These are phyloP conservation scores for Lachnellula subtilissima DNA, from an alignment of 2,329 filamentous ascomycete species.

Conservation along the genomic window DNA sequence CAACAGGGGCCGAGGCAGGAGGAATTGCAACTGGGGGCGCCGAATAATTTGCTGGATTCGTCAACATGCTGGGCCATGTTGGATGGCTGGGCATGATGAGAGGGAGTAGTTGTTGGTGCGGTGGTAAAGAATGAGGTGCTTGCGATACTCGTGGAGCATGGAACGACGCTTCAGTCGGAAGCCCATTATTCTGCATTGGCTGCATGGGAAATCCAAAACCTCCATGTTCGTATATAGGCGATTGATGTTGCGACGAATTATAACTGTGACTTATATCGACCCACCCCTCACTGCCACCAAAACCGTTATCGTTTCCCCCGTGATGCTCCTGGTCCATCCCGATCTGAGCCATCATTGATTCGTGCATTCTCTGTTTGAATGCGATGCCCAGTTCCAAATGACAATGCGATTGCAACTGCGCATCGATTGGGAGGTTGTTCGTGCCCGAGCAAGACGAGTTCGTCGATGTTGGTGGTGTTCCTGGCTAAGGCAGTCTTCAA, in stretches of 20 bases:
- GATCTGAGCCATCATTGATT: constrained; percentile 33
- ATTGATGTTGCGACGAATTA: constrained; percentile 55
- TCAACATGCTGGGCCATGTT: constrained; percentile 78
- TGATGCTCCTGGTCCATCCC: constrained; percentile 33
- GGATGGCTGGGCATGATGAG: constrained; percentile 64
- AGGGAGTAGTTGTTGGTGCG: constrained; percentile 57
- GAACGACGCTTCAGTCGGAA: constrained; percentile 53
- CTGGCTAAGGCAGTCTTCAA: constrained; percentile 33
- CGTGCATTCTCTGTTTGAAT: constrained; percentile 30
- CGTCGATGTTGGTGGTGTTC: constrained; percentile 27
- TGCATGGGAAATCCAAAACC: constrained; percentile 54
- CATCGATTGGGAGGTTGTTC: constrained; percentile 12
- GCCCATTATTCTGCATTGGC: constrained; percentile 55
- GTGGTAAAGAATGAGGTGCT: constrained; percentile 38
- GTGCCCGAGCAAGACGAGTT: constrained; percentile 16
- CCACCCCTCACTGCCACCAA: constrained; percentile 48
- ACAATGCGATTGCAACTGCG: constrained; percentile 18
- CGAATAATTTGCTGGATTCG: constrained; percentile 62
- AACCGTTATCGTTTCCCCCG: constrained; percentile 30
- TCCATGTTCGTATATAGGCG: constrained; percentile 65
- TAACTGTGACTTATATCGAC: constrained; percentile 44
- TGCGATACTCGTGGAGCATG: constrained; percentile 46
- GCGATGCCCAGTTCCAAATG: constrained; percentile 8
- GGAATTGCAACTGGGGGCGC: constrained; percentile 54
- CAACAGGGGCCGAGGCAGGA: constrained; percentile 46